Evolutionary conservation across 1,139 yeast genomes (phyloP), one percentile per base, ranked within the genome.

Genomic region (Diutina neorugosa): DNA sequence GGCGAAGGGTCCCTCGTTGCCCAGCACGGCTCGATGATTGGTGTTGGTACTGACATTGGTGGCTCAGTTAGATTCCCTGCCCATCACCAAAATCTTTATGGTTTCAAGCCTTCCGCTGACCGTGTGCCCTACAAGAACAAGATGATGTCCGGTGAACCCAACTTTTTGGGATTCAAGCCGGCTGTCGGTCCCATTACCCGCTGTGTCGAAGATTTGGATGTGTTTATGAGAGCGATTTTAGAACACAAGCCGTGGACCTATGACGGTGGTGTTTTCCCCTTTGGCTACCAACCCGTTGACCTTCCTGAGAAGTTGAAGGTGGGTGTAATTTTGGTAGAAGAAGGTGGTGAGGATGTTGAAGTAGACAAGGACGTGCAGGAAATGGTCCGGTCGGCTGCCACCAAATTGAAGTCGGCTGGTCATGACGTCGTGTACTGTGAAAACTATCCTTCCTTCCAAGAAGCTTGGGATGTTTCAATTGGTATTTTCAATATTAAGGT

Each of bases 1-100:
- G 87, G 87, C 50, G 86, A 80, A 61, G 84, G 80, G 11, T 76
- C 84, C 0, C 62, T 81, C n/a, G 62, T 80, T 27, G 82, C 76
- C 1, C 63, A 76, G 19, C 69, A 70, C 47, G 83, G 77, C 5
- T 69, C 81, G 0, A 63, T 71, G 9, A 58, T 80, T 40, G 86
- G 85, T 0, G 52, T 62, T 52, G 65, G 65, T 1, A 59, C 63
- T 31, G 84, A 80, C 57, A 80, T 80, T 54, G 84, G 83, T 3
- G 84, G 84, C 8, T 74, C 81, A 16, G 76, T 80, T 44, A 69
- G 84, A 41, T 68, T 78, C 34, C 74, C 74, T 4, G 70, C 73
- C 18, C 76, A 66, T 49, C 78, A 74, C 61, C 69, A 72, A 47
- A 80, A 80, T 50, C 64, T 75, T 55, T 79, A 72, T 62, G 65